Evolutionary conservation across 2,329 filamentous ascomycete species (phyloP).

Genomic region (Fusarium longipes): DNA sequence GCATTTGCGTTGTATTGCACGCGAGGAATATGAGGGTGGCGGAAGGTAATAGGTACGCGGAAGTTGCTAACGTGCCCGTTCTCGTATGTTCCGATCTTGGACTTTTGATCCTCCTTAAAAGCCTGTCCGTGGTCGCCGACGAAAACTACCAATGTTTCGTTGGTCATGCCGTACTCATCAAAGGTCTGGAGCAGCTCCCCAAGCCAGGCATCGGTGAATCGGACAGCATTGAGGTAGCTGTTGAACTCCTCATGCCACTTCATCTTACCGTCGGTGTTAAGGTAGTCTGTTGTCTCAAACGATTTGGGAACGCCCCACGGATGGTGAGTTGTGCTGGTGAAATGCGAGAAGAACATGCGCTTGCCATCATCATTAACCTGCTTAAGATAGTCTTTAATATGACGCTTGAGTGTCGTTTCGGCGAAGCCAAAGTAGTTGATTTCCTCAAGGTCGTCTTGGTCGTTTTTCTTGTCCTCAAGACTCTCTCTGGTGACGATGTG

Average conservation of each 20-base stretch:
- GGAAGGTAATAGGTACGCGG: constrained; percentile 50
- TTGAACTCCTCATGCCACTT: constrained; percentile 49
- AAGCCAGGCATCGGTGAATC: constrained; percentile 51
- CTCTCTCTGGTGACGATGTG: constrained; percentile 47
- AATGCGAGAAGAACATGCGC: constrained; percentile 52
- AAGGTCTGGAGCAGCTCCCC: constrained; percentile 48
- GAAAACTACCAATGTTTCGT: constrained; percentile 51
- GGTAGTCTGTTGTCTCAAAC: constrained; percentile 38
- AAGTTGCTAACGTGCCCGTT: constrained; percentile 50
- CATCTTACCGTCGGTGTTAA: constrained; percentile 40
- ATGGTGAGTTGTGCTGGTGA: constrained; percentile 54
- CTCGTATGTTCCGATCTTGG: constrained; percentile 50
- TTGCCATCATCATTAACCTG: constrained; percentile 47
- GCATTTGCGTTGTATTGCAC: constrained; percentile 49
- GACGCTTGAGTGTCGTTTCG: constrained; percentile 47
- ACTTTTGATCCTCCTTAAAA: constrained; percentile 49
- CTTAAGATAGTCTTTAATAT: constrained; percentile 48
- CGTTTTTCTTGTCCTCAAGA: constrained; percentile 36
- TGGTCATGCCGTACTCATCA: constrained; percentile 49
- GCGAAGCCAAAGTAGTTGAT: constrained; percentile 53
- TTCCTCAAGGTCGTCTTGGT: constrained; percentile 38
- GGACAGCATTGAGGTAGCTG: constrained; percentile 50
- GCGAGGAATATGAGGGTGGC: constrained; percentile 49
- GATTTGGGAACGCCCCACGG: constrained; percentile 41
- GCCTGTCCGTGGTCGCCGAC: constrained; percentile 52